Evolutionary conservation across 805 yeast genomes (phyloP), one percentile per base, ranked within the genome.

Genomic region (Metschnikowia corniflorae): DNA sequence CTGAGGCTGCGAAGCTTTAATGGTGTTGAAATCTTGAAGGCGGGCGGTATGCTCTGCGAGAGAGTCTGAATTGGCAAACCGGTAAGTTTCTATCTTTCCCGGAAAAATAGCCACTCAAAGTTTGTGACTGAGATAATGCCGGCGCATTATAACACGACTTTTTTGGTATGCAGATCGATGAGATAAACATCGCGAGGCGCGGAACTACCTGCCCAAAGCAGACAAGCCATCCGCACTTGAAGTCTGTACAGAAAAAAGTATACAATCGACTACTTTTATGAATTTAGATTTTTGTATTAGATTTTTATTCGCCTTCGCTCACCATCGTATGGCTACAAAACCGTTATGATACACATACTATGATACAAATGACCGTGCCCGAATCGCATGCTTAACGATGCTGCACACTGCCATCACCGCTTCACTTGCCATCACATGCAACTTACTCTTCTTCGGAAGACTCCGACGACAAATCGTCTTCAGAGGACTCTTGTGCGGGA

Each of bases 381-480:
- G 16, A 16, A 8, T 15, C 14, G 18, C 25, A n/a, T n/a, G n/a
- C n/a, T n/a, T n/a, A n/a, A n/a, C n/a, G n/a, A n/a, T n/a, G n/a
- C n/a, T n/a, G n/a, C n/a, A n/a, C 23, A 10, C 34, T 22, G 13
- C 26, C 26, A 30, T 8, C 31, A 29, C 24, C 23, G 12, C 5
- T n/a, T 12, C 15, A 8, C 26, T 3, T 3, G 3, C 26, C 26
- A 12, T 13, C 8, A 6, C 17, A 3, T n/a, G 23, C 18, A 6
- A 2, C 24, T 57, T 60, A 80, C 60, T 82, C 89, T 61, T 83
- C 91, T 60, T 82, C 89, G 6, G 81, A 73, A 55, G 84, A 78
- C 58, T 80, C 82, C 47, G 70, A 63, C 30, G 61, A 55, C 24
- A 57, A 53, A 41, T 77, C 78, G 47, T 78, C 84, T 39, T 73